Evolutionary conservation across 208 protist species (phyloP).

Genomic region (Trypanosoma caninum): DNA sequence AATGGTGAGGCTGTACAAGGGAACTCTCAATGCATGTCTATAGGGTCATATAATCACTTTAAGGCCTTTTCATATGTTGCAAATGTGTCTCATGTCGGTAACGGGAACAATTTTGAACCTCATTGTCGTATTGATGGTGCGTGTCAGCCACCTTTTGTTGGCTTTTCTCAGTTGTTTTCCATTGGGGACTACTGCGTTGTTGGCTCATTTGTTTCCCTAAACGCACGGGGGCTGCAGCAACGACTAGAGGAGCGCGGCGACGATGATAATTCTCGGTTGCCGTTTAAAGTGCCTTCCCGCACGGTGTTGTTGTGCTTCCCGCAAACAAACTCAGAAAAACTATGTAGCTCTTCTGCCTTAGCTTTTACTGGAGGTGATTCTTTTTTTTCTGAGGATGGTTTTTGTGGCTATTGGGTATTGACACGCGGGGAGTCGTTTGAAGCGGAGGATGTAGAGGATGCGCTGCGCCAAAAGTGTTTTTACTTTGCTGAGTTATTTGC

Average conservation of each 20-base stretch:
- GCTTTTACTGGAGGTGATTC: background rate
- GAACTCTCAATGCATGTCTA: background rate
- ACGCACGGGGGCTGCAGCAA: background rate
- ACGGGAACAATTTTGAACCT: conserved; percentile 28
- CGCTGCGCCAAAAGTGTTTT: conserved; percentile 10
- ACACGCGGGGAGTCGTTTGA: conserved; percentile 7
- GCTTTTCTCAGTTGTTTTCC: background rate
- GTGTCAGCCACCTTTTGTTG: background rate
- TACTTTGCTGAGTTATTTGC: background rate
- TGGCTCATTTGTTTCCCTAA: conserved; percentile 15
- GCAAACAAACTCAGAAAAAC: background rate
- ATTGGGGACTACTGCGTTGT: conserved; percentile 32
- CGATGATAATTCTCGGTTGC: background rate
- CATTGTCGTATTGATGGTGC: conserved; percentile 22
- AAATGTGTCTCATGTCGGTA: conserved; percentile 23
- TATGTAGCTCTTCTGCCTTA: background rate
- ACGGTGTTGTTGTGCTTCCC: background rate
- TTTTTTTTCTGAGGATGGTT: background rate
- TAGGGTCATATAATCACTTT: conserved; percentile 34
- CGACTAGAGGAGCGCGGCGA: background rate
- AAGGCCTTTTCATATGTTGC: conserved; percentile 35
- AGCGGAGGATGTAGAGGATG: conserved; percentile 6
- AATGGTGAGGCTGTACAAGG: background rate
- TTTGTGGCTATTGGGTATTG: conserved; percentile 8
- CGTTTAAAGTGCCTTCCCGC: background rate